phyloP scores from a whole-genome alignment of 805 yeast species.

The Metschnikowia kofuensis region DNA sequence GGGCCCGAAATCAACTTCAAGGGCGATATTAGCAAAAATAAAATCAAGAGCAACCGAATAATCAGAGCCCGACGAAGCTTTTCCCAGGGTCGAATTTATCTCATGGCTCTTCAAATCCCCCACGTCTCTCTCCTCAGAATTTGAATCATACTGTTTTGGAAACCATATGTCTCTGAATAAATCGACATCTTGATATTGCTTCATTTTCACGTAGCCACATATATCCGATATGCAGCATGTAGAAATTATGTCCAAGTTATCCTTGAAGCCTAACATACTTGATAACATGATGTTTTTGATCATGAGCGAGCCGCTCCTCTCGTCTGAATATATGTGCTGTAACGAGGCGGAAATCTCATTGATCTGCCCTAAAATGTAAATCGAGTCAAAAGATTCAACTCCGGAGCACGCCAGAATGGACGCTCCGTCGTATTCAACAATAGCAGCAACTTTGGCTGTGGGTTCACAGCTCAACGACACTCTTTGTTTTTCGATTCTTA shows the following conservation, averaged over 20 bases:
- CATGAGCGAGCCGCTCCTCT: conserved; percentile 69
- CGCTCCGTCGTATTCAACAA: conserved; percentile 70
- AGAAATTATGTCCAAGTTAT: conserved; percentile 41
- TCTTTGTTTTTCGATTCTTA: conserved; percentile 70
- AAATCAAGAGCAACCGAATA: conserved; percentile 75
- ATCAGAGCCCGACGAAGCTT: conserved; percentile 26
- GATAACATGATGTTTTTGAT: conserved; percentile 46
- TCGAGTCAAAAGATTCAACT: conserved; percentile 6
- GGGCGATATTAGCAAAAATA: conserved; percentile 48
- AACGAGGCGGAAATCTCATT: conserved; percentile 64
- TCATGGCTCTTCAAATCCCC: not conserved
- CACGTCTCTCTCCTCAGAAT: not conserved
- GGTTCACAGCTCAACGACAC: conserved; percentile 88
- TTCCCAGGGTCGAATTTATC: too few species aligned
- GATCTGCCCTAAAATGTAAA: conserved; percentile 34
- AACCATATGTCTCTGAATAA: conserved; percentile 82
- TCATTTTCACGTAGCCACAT: conserved; percentile 64
- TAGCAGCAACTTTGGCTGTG: conserved; percentile 86
- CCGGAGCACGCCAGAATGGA: conserved; percentile 55
- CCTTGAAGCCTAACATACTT: conserved; percentile 46
- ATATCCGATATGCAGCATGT: conserved; percentile 55
- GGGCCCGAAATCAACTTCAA: conserved; percentile 76
- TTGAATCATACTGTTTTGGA: conserved; percentile 31
- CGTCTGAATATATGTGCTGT: conserved; percentile 90
- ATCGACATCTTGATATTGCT: conserved; percentile 83